phyloP scores from a whole-genome alignment of 2,329 filamentous ascomycete species.

The Colletotrichum navitas region DNA sequence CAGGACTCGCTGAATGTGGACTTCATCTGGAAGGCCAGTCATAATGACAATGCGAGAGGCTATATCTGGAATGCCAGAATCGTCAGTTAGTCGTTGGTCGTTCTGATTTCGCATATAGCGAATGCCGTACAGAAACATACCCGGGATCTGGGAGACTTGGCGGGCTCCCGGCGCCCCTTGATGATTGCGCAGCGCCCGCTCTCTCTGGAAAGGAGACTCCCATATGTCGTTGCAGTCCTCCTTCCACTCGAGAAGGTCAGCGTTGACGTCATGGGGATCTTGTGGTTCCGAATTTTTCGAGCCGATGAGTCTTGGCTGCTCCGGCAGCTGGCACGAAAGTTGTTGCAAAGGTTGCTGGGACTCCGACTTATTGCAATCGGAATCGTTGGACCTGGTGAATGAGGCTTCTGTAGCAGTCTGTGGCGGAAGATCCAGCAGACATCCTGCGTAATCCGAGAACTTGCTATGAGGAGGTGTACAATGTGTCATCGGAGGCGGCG shows the following conservation, averaged over 20 bases:
- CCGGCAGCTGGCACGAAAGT: neutral
- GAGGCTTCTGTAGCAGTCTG: too few species aligned
- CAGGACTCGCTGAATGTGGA: constrained; percentile 30
- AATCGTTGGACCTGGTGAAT: neutral
- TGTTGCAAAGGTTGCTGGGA: neutral
- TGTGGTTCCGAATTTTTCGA: neutral
- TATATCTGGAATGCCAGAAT: constrained; percentile 18
- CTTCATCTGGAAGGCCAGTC: constrained; percentile 26
- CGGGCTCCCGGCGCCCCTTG: constrained; percentile 13
- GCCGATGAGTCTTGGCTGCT: neutral
- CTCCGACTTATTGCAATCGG: neutral
- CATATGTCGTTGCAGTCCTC: constrained; percentile 11
- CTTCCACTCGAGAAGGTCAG: neutral
- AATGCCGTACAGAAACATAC: constrained; percentile 38
- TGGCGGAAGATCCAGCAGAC: neutral
- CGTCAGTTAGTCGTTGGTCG: constrained; percentile 17
- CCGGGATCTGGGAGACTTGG: constrained; percentile 8
- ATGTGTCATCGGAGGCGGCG: too few species aligned
- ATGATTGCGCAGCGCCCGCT: constrained; percentile 21
- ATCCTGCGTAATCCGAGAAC: too few species aligned
- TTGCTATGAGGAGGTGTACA: too few species aligned
- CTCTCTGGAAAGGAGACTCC: constrained; percentile 17
- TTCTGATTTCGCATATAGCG: constrained; percentile 22
- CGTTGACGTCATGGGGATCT: neutral
- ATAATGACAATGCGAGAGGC: constrained; percentile 37